Percentiles rank a stretch among this genome's conserved stretches.
phyloP scores from a whole-genome alignment of 805 yeast species.

The Saccharomycopsis capsularis region DNA sequence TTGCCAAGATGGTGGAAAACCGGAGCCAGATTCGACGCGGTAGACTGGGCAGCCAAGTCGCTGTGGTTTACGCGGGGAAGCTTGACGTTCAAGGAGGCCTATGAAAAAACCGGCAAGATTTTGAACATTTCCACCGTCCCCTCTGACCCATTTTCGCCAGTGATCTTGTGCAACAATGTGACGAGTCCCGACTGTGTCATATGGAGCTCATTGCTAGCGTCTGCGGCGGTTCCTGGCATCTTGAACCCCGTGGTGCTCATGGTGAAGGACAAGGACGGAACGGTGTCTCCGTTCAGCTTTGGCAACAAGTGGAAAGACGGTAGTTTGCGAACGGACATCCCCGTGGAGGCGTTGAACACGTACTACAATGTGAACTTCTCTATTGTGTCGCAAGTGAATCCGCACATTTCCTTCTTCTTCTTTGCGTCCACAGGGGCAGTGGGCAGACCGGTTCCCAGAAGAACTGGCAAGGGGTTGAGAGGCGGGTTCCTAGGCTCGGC shows the following conservation, averaged over 20 bases:
- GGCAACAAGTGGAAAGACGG: constrained; percentile 80
- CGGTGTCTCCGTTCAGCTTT: constrained; percentile 57
- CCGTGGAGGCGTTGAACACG: constrained; percentile 63
- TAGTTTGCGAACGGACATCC: constrained; percentile 70
- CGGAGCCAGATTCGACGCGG: constrained; percentile 72
- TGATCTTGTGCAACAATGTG: constrained; percentile 65
- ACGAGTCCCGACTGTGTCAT: constrained; percentile 76
- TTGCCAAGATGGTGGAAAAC: constrained; percentile 60
- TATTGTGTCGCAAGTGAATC: constrained; percentile 76
- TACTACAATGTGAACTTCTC: constrained; percentile 72
- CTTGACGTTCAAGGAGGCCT: constrained; percentile 64
- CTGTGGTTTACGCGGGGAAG: constrained; percentile 70
- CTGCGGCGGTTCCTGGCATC: constrained; percentile 80
- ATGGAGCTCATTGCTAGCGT: constrained; percentile 73
- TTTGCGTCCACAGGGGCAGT: constrained; percentile 76
- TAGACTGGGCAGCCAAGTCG: constrained; percentile 64
- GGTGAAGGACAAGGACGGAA: constrained; percentile 45
- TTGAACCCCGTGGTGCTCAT: constrained; percentile 72
- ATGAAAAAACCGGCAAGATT: constrained; percentile 58
- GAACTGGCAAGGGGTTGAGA: constrained; percentile 50
- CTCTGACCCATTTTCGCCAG: constrained; percentile 76
- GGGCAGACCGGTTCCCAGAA: constrained; percentile 66
- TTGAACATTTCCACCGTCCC: constrained; percentile 75
- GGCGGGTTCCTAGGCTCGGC: constrained; percentile 77
- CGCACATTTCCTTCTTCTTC: constrained; percentile 69